phyloP scores from a whole-genome alignment of 176 grass and related monocot genomes.

The Hordeum marinum region DNA sequence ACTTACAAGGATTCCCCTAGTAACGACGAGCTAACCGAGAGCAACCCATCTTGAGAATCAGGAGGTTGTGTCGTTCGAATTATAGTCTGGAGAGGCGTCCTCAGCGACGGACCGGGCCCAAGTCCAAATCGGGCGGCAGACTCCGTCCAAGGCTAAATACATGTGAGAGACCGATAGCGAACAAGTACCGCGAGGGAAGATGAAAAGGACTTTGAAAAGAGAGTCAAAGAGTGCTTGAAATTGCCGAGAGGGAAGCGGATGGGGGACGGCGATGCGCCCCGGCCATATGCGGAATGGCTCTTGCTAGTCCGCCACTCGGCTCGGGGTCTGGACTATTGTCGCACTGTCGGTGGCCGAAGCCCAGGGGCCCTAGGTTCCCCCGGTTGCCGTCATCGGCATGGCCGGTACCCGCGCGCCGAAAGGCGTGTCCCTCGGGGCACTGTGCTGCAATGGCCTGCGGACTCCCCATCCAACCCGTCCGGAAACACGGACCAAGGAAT shows the following conservation, averaged over 20 bases:
- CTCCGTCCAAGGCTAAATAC: slow-evolving; percentile 42
- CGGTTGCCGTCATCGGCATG: neutral
- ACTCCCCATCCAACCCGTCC: slow-evolving; percentile 64
- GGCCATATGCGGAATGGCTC: neutral
- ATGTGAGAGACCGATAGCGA: slow-evolving; percentile 43
- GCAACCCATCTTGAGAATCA: too few relatives aligned
- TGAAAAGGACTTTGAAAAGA: slow-evolving; percentile 65
- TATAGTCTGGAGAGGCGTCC: too few relatives aligned
- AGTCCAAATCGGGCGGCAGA: too few relatives aligned
- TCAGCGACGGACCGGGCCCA: too few relatives aligned
- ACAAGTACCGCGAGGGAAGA: slow-evolving; percentile 52
- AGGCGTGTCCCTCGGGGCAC: neutral
- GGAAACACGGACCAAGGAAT: slow-evolving; percentile 87
- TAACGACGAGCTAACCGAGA: too few relatives aligned
- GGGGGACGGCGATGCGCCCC: slow-evolving; percentile 45
- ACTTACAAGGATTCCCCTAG: too few relatives aligned
- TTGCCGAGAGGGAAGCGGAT: slow-evolving; percentile 68
- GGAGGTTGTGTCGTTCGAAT: too few relatives aligned
- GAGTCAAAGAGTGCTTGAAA: slow-evolving; percentile 70
- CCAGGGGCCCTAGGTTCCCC: neutral
- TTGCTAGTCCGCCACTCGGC: neutral
- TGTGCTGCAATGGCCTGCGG: slow-evolving; percentile 17
- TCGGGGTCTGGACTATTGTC: neutral
- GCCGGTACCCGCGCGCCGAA: neutral
- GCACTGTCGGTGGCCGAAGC: neutral